A percentile compares a stretch with the other conserved stretches of the same genome.
Conservation (phyloP, 495 filamentous ascomycete species). For the Usnea hakonensis region DNA sequence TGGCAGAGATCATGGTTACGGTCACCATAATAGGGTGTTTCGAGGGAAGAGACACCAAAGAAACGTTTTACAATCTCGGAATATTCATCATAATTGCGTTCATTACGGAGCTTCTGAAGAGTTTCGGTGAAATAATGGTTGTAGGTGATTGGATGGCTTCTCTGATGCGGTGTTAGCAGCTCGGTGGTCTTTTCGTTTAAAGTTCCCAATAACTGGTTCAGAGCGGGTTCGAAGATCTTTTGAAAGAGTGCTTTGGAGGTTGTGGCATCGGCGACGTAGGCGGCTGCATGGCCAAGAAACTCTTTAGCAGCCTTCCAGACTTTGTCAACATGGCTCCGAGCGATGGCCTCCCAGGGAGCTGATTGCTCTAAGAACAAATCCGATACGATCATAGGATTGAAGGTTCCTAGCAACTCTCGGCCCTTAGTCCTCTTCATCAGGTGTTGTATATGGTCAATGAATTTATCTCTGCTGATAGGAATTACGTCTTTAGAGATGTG, state of each 20-base stretch:
- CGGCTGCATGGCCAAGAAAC: neutral
- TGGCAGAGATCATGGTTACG: neutral
- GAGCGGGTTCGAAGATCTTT: neutral
- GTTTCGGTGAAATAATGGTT: constrained; percentile 27
- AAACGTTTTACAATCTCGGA: neutral
- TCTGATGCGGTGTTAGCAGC: neutral
- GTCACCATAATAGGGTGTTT: too few species aligned
- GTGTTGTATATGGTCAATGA: constrained; percentile 32
- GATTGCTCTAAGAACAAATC: constrained; percentile 40
- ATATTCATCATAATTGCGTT: neutral
- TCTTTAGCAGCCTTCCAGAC: neutral
- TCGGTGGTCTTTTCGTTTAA: constrained; percentile 22
- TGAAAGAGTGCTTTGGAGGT: neutral
- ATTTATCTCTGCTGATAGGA: constrained; percentile 31
- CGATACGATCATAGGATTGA: constrained; percentile 39
- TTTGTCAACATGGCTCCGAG: neutral
- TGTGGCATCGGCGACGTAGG: neutral
- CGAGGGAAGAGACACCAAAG: too few species aligned
- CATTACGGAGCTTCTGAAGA: constrained; percentile 15
- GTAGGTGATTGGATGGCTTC: constrained; percentile 24
- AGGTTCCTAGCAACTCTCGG: constrained; percentile 40
- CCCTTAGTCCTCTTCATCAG: constrained; percentile 37
- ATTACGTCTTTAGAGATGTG: constrained; percentile 20
- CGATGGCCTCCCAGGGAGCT: constrained; percentile 27
- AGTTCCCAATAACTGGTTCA: constrained; percentile 18